Percentiles rank a stretch among this genome's conserved stretches.
phyloP scores from a whole-genome alignment of 495 filamentous ascomycete species.

The Neurospora discreta region DNA sequence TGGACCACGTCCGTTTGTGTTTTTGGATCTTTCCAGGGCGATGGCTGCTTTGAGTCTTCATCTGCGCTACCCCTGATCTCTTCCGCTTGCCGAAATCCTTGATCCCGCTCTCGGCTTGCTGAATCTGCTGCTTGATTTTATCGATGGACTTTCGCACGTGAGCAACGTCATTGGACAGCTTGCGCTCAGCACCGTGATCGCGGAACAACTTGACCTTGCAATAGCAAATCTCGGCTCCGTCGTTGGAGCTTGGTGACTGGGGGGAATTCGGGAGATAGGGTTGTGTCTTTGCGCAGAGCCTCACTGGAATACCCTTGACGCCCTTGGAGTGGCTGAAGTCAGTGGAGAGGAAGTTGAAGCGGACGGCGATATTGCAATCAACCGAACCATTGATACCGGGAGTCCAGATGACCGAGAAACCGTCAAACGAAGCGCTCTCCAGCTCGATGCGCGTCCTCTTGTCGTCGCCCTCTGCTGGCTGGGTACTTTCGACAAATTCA shows the following conservation, averaged over 20 bases:
- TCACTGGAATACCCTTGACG: constrained; percentile 89
- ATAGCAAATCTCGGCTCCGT: constrained; percentile 63
- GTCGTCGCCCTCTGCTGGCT: constrained; percentile 55
- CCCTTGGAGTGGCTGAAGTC: constrained; percentile 98
- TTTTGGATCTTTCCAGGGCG: constrained; percentile 69
- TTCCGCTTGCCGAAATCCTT: constrained; percentile 86
- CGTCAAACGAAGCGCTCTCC: constrained; percentile 77
- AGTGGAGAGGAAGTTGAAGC: constrained; percentile 96
- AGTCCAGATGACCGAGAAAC: constrained; percentile 84
- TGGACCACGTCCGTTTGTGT: constrained; percentile 92
- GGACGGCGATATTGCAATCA: constrained; percentile 74
- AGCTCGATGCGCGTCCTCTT: constrained; percentile 66
- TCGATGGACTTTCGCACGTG: constrained; percentile 91
- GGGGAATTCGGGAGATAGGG: constrained; percentile 37
- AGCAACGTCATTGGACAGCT: constrained; percentile 85
- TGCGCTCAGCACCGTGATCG: constrained; percentile 92
- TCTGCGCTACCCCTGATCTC: constrained; percentile 46
- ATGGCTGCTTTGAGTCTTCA: constrained; percentile 38
- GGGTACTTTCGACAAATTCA: constrained; percentile 76
- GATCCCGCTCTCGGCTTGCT: constrained; percentile 77
- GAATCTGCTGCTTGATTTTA: constrained; percentile 84
- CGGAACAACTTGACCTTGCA: constrained; percentile 96
- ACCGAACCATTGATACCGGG: constrained; percentile 48
- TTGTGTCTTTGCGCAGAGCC: constrained; percentile 85
- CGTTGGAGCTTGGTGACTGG: constrained; percentile 27